Evolutionary conservation across 257 asterid genomes (phyloP), one percentile per base, ranked within the genome.

Genomic region (Solanum virginianum): DNA sequence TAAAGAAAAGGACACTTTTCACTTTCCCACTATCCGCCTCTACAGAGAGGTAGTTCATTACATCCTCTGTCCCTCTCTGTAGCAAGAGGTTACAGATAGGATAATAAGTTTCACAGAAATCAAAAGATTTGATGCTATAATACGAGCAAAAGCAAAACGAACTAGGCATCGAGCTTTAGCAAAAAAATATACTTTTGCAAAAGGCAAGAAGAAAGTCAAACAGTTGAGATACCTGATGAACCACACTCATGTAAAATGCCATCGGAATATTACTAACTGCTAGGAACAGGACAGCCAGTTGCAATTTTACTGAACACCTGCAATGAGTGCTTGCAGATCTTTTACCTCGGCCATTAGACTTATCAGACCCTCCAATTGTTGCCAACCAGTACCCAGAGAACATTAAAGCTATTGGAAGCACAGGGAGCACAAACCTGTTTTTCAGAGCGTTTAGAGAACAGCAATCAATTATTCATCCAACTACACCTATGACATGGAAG

Each of bases 11-110:
- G 80, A 95, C 87, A 45, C 89, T 89, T 89, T 86, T 86, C 83
- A 95, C 97, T 84, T 90, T 92, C 65, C 90, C 91, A 68, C 86
- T 87, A 10, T 70, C 84, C 22, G 98, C 98, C 90, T 90, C 97
- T 53, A 82, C 56, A 0, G 98, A 89, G 56, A 97, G 95, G 88
- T 92, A 92, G 91, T 93, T 92, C 97, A 94, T 94, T 24, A 88
- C 97, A 88, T 97, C 99, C 89, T 97, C 99, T 1, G 98, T 88
- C 86, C 99, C 98, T 91, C 99, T 91, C 99, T 97, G 93, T 83
- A 22, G 39, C 45, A 24, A 51, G 69, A 10, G 54, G 57, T 49
- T 60, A 77, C 49, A 32, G 71, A 47, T 54, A 57, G 60, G 20
- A 63, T 8, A 51, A 77, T 51, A 16, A 79, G 12, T 53, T 53